A percentile compares a stretch with the other conserved stretches of the same genome.
Evolutionary conservation across 2,329 filamentous ascomycete genomes (phyloP).

Genomic region (Cladobotryum mycophilum): DNA sequence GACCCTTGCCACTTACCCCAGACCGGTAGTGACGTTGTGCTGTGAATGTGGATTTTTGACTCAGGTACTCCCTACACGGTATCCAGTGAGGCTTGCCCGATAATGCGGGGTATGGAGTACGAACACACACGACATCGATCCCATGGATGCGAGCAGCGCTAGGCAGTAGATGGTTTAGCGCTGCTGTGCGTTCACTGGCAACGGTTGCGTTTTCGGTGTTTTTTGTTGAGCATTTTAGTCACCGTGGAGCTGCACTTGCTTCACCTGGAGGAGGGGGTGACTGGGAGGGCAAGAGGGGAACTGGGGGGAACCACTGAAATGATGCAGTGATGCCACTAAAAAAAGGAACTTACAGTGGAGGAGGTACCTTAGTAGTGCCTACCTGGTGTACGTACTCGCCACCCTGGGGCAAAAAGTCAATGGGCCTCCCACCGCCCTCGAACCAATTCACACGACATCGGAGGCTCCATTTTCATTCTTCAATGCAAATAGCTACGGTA

Average conservation of each 20-base stretch:
- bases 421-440: no score
- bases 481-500: no score
- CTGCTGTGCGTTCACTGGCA: background rate
- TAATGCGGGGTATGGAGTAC: slow-evolving; percentile 22
- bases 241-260: background rate
- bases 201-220: background rate
- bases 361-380: no score
- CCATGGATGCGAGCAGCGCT: background rate
- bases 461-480: no score
- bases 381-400: no score
- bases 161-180: background rate
- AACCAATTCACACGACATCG: no score
- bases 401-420: no score
- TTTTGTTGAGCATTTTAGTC: background rate
- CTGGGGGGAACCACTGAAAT: no score
- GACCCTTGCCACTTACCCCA: slow-evolving; percentile 10
- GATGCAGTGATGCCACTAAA: no score
- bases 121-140: background rate
- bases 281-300: no score
- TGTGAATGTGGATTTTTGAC: background rate
- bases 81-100: slow-evolving; percentile 9
- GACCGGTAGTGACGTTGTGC: slow-evolving; percentile 9
- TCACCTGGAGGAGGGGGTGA: no score
- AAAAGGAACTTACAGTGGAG: no score
- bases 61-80: slow-evolving; percentile 12